A percentile compares a stretch with the other conserved stretches of the same genome.
Conservation (phyloP, 208 protist species). For the Trypanosoma caninum region DNA sequence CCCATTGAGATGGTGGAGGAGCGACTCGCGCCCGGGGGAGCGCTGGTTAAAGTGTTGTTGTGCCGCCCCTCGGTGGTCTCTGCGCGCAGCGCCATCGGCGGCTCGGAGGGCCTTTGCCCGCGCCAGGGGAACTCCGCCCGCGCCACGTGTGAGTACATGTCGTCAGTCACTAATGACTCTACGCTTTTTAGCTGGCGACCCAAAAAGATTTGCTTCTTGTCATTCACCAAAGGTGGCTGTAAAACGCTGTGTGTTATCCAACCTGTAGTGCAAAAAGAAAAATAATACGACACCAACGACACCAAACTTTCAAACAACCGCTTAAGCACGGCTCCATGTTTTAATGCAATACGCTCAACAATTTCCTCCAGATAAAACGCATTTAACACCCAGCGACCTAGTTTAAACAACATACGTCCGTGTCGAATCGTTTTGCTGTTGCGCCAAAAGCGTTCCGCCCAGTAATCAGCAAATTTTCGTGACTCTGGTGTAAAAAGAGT, state of each 20-base stretch:
- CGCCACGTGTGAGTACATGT: constrained; percentile 41
- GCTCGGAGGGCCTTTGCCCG: background rate
- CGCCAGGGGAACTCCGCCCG: constrained; percentile 21
- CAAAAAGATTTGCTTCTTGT: too few species aligned
- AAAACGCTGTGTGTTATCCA: too few species aligned
- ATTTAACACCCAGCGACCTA: constrained; percentile 76
- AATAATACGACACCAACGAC: background rate
- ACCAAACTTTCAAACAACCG: constrained; percentile 13
- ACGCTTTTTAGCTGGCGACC: too few species aligned
- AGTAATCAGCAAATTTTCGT: constrained; percentile 36
- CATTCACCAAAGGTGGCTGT: too few species aligned
- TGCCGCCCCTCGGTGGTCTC: background rate
- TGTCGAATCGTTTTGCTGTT: constrained; percentile 89
- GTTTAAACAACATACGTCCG: constrained; percentile 82
- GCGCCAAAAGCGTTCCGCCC: constrained; percentile 62
- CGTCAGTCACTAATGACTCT: constrained; percentile 32
- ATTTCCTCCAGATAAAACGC: constrained; percentile 68
- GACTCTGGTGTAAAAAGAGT: constrained; percentile 60
- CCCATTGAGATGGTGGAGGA: background rate
- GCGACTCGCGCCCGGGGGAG: too few species aligned
- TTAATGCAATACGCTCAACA: constrained; percentile 53
- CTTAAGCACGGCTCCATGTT: constrained; percentile 34
- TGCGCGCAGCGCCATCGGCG: background rate
- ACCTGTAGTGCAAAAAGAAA: constrained; percentile 13
- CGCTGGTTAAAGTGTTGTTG: too few species aligned